These are phyloP conservation scores for Diospyros lotus DNA, from an alignment of 148 eudicot genomes.

Conservation along the genomic window DNA sequence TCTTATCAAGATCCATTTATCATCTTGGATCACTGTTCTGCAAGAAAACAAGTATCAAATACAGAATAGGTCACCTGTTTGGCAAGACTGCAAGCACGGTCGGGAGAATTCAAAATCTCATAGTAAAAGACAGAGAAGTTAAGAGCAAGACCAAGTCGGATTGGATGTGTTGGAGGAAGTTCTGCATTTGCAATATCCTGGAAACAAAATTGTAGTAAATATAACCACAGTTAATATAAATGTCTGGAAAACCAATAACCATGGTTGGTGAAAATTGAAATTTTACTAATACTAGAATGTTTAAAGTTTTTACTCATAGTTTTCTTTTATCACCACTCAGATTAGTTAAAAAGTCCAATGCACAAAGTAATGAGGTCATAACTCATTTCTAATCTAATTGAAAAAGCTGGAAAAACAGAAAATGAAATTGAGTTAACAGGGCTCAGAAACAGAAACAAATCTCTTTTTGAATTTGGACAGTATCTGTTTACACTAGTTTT, in stretches of 20 bases:
- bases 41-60: not conserved
- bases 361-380: too few species aligned
- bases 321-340: too few species aligned
- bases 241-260: not conserved
- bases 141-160: constrained; percentile 71
- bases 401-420: too few species aligned
- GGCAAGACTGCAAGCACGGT: constrained; percentile 73
- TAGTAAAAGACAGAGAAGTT: constrained; percentile 86
- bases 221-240: not conserved
- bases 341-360: too few species aligned
- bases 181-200: constrained; percentile 73
- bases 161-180: constrained; percentile 67
- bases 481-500: too few species aligned
- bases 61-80: constrained; percentile 40
- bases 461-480: too few species aligned
- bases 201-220: not conserved
- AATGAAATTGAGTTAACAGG: too few species aligned
- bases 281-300: too few species aligned
- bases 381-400: too few species aligned
- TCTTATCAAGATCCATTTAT: not conserved
- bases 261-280: too few species aligned
- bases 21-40: not conserved
- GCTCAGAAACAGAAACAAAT: too few species aligned
- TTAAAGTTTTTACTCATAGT: too few species aligned
- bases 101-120: constrained; percentile 78